Base-by-base conservation (phyloP, 75 land plant genomes). In the Chamaecyparis obtusa region DNA sequence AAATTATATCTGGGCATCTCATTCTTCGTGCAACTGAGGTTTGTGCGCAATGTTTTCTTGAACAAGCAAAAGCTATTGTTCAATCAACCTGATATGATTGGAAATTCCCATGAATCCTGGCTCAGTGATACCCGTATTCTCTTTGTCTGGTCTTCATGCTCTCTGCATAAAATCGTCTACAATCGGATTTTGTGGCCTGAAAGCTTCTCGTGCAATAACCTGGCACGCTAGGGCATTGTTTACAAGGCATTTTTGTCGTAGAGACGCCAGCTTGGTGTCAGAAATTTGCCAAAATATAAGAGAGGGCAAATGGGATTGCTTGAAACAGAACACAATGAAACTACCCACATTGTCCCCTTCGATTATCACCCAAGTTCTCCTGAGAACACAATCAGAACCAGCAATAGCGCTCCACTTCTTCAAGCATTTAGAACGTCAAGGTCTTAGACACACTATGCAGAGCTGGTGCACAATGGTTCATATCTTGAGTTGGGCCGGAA, bases 361-460 rank as follows among this genome's bases (percentile, higher is more conserved):
- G 76, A 85, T 89, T 43, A 87, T 93, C 71, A 85, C 94, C 30
- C 78, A 85, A 71, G 83, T 94, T 71, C 86, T 94, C 71, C 86
- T 94, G 69, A 84, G 94, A 36, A 90, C 88, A 84, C 95, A 92
- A 39, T 92, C 94, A 72, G 89, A 91, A 54, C 90, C 91, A 32
- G 2, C 39, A 36, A 54, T 83, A 10, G 91, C 94, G 64, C 88
- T 95, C 48, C 54, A 44, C 55, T 94, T 95, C 89, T 92, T 95
- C 91, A 84, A 85, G 2, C 90, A 90, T 93, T 90, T 89, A 3
- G 83, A 85, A 43, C 39, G 41, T 46, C 82, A 90, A 82, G 86
- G 87, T 37, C 3, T 84, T 57, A 60, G 5, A 15, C 94, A 51
- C 76, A 71, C 83, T 30, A 15, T 85, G 10, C 71, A 83, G 9